Conservation (phyloP, 2,329 filamentous ascomycete species). For the Monosporascus sp. region DNA sequence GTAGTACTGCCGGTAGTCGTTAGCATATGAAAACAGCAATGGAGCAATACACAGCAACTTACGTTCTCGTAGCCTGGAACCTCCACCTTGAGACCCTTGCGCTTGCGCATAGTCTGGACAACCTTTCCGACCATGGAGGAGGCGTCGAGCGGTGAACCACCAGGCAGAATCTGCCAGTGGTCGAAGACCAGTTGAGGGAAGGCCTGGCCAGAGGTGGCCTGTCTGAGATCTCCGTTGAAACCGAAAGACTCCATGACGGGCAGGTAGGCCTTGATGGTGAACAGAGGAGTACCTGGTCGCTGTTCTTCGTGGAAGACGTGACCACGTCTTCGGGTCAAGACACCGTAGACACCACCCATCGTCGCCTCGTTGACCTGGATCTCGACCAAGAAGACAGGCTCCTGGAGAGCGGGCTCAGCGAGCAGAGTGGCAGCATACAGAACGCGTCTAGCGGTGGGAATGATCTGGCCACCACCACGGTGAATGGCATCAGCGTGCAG, state of each 20-base stretch:
- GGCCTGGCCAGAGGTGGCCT: slow-evolving; percentile 90
- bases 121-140: slow-evolving; percentile 77
- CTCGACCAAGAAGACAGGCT: slow-evolving; percentile 98
- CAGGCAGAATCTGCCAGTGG: slow-evolving; percentile 94
- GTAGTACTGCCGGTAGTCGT: slow-evolving; percentile 69
- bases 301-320: slow-evolving; percentile 99
- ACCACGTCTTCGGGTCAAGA: slow-evolving; percentile 94
- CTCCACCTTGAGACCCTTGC: slow-evolving; percentile 98
- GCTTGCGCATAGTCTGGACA: slow-evolving; percentile 89
- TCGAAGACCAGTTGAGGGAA: slow-evolving; percentile 99
- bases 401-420: slow-evolving; percentile 83
- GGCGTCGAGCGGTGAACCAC: slow-evolving; percentile 83
- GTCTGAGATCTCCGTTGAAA: slow-evolving; percentile 96
- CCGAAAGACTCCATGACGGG: slow-evolving; percentile 97
- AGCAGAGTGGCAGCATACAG: slow-evolving; percentile 90
- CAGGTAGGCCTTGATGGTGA: slow-evolving; percentile 98
- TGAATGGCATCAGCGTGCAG: slow-evolving; percentile 99
- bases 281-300: slow-evolving; percentile 95
- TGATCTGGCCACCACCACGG: slow-evolving; percentile 98
- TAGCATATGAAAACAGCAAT: slow-evolving; percentile 21
- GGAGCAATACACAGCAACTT: slow-evolving; percentile 43
- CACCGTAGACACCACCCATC: slow-evolving; percentile 99
- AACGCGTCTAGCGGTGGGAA: slow-evolving; percentile 95
- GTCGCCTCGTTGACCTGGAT: slow-evolving; percentile 98
- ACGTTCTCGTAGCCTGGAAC: slow-evolving; percentile 93